phyloP scores from a whole-genome alignment of 1,139 yeast genomes.

The Candida neerlandica region DNA sequence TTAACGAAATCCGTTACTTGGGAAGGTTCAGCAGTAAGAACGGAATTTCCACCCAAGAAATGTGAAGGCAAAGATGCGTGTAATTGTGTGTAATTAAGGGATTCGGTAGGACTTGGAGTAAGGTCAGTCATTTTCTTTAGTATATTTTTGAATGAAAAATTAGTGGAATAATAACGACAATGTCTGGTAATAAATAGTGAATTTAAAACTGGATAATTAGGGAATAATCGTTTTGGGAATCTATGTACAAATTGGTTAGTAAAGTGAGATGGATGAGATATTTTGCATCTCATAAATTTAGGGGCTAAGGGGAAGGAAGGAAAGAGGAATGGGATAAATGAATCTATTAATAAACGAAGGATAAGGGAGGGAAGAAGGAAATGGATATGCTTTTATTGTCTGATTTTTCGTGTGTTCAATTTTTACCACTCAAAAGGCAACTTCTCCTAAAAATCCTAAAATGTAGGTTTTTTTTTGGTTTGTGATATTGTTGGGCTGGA shows the following conservation, averaged over 20 bases:
- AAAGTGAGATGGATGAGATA: conserved; percentile 2
- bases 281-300: conserved; percentile 10
- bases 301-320: neutral
- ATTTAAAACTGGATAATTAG: conserved; percentile 5
- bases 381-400: neutral
- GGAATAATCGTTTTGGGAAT: conserved; percentile 3
- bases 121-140: conserved; percentile 12
- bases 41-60: conserved; percentile 79
- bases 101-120: conserved; percentile 12
- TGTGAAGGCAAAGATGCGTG: conserved; percentile 60
- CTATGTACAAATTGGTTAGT: conserved; percentile 12
- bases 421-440: too few species aligned
- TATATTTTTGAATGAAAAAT: conserved; percentile 4
- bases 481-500: conserved; percentile 3
- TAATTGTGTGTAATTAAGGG: conserved; percentile 29
- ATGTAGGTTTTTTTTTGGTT: neutral
- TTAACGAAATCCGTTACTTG: conserved; percentile 83
- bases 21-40: conserved; percentile 70
- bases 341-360: neutral
- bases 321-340: neutral
- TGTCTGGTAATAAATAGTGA: conserved; percentile 1
- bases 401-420: neutral
- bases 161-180: conserved; percentile 1
- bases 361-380: neutral
- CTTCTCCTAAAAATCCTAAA: too few species aligned